These are phyloP conservation scores for Sporisorium sorghi DNA, from an alignment of 1,284 basidiomycete genomes.

Conservation along the genomic window DNA sequence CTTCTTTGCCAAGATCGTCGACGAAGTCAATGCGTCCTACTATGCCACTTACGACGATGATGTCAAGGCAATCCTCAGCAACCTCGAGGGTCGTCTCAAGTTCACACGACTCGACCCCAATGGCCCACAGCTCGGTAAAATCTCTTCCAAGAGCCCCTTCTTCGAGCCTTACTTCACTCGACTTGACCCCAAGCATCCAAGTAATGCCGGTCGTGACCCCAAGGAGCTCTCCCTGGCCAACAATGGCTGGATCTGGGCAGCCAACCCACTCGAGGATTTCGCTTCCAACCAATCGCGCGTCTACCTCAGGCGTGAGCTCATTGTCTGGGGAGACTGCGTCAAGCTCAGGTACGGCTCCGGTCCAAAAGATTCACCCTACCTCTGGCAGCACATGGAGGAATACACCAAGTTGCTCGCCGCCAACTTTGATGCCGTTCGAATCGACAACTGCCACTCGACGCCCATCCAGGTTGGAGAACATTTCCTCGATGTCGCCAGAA, in stretches of 20 bases:
- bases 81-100: slow-evolving; percentile 57
- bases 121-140: slow-evolving; percentile 58
- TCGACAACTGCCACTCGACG: slow-evolving; percentile 98
- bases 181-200: slow-evolving; percentile 57
- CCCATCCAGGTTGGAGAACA: slow-evolving; percentile 91
- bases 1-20: slow-evolving; percentile 46
- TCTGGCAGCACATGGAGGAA: slow-evolving; percentile 90
- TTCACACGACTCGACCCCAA: slow-evolving; percentile 58
- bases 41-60: slow-evolving; percentile 62
- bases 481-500: slow-evolving; percentile 90
- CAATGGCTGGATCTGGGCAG: slow-evolving; percentile 99
- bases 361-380: slow-evolving; percentile 82
- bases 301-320: slow-evolving; percentile 93
- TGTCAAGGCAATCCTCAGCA: slow-evolving; percentile 55
- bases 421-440: slow-evolving; percentile 91
- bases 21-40: slow-evolving; percentile 54
- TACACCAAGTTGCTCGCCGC: slow-evolving; percentile 79
- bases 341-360: slow-evolving; percentile 84
- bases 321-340: slow-evolving; percentile 97
- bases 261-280: slow-evolving; percentile 93
- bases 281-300: slow-evolving; percentile 94
- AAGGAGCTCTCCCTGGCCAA: slow-evolving; percentile 82
- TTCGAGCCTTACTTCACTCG: slow-evolving; percentile 65
- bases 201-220: slow-evolving; percentile 73
- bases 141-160: slow-evolving; percentile 53